Evolutionary conservation across 2,329 filamentous ascomycete species (phyloP).

Genomic region (Ciborinia camelliae): DNA sequence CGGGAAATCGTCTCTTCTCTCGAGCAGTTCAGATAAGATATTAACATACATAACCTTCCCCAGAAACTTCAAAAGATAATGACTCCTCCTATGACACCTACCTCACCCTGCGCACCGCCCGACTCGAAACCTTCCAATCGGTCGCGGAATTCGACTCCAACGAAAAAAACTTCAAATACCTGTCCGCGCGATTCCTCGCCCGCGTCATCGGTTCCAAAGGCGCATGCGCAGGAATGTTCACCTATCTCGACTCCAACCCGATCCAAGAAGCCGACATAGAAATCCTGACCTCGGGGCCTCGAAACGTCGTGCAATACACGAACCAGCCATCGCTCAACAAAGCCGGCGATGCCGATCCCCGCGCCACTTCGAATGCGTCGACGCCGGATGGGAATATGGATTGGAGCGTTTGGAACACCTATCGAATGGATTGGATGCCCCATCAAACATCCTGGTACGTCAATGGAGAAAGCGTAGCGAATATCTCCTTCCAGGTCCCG

Average conservation of each 20-base stretch:
- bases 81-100: constrained; percentile 29
- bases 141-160: constrained; percentile 34
- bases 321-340: constrained; percentile 34
- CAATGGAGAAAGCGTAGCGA: constrained; percentile 31
- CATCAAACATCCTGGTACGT: constrained; percentile 34
- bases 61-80: constrained; percentile 28
- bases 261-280: constrained; percentile 38
- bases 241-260: constrained; percentile 27
- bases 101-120: constrained; percentile 36
- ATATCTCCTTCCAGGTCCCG: constrained; percentile 33
- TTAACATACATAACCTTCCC: not conserved
- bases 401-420: constrained; percentile 35
- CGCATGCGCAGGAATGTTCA: constrained; percentile 37
- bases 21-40: not conserved
- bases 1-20: not conserved
- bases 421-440: constrained; percentile 37
- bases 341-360: constrained; percentile 24
- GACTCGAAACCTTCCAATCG: constrained; percentile 33
- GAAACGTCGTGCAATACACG: constrained; percentile 34
- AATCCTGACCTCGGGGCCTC: constrained; percentile 33
- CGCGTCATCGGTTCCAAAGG: constrained; percentile 33
- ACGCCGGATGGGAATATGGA: constrained; percentile 22
- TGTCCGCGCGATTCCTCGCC: constrained; percentile 34
- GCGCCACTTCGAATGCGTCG: constrained; percentile 31
- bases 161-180: constrained; percentile 31